Evolutionary conservation across 225 moss, liverwort and hornwort species (phyloP), one percentile per base, ranked within the genome.

Genomic region (Polytrichum formosum): DNA sequence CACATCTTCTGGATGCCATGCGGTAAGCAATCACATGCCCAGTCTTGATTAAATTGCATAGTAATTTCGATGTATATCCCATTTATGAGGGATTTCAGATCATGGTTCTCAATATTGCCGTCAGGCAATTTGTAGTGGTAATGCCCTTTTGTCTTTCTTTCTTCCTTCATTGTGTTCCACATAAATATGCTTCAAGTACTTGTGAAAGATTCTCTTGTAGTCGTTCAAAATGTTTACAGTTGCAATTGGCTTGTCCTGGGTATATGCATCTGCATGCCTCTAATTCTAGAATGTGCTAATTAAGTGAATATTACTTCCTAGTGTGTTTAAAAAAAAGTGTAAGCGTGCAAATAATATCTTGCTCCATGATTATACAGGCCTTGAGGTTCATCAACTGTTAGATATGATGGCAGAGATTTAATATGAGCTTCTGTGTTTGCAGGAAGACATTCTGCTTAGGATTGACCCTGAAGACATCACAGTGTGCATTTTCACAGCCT

Each of bases 401-500:
- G 26, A 16, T 63, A 16, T 23, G 62, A 63, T 26, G 6, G 17
- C 1, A 23, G 62, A 26, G 9, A 23, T 54, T 20, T 54, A 23
- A 67, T 53, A 10, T 18, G 18, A 9, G 6, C 27, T 16, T 22
- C 25, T 71, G 10, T 26, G 37, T 64, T 56, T 72, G 70, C 73
- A 86, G 86, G 68, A 86, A 78, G 78, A 87, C 75, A 2, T 89
- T 93, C 72, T 84, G 66, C 69, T 61, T 84, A 59, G 84, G 90
- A 56, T 59, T 80, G 55, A 81, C 68, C 30, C 77, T 84, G 70
- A 46, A 87, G 72, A 73, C 76, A 59, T 72, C 82, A 20, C 90
- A 87, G 66, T 82, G 93, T 72, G 93, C 96, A 21, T 97, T 97
- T 61, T 93, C 96, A 53, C 96, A 97, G 71, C 96, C 96, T 63